Base-by-base conservation (phyloP, 805 yeast genomes). In the Barnettozyma wickerhamii region DNA sequence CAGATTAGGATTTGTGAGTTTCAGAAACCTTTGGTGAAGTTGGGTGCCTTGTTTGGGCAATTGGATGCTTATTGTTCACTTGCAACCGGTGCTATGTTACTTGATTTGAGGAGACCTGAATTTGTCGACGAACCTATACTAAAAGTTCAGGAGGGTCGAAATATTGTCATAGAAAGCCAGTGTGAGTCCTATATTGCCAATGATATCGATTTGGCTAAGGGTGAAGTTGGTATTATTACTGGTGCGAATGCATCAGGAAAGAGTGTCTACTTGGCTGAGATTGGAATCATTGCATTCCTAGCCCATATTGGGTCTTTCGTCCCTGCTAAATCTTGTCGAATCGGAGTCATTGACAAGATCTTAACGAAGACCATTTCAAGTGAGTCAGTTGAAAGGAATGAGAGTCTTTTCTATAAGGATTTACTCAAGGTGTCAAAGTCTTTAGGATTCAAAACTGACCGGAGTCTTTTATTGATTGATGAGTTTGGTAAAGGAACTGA, bases 401-500 rank as follows among this genome's bases (percentile, higher is more conserved):
- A 56, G 43, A 74, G 81, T 38, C 66, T 81, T 0, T 77, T 77
- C 43, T 65, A 71, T 56, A 62, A 67, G n/a, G 82, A 77, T 47
- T 48, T 66, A 9, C 62, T 56, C 32, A 75, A 63, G 57, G 64
- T 77, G 55, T 60, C 59, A 42, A 68, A 63, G 48, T 68, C 74
- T 37, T 45, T 74, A 17, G 56, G 65, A 4, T 46, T 69, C 38
- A 48, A 61, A 20, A 71, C 77, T 0, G 51, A 56, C 1, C 60
- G 52, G 33, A 71, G 77, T 10, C 45, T 77, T 20, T 46, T 78
- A 2, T 52, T 77, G 6, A 61, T 77, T 19, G 79, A 75, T 52
- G 80, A 75, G 43, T 74, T 71, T 54, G 81, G 80, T 0, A 72
- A 73, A 44, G 79, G 79, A 0, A 74, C 76, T 1, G 75, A 71